Conservation (phyloP, 257 asterid species). For the Dorcoceras hygrometricum region DNA sequence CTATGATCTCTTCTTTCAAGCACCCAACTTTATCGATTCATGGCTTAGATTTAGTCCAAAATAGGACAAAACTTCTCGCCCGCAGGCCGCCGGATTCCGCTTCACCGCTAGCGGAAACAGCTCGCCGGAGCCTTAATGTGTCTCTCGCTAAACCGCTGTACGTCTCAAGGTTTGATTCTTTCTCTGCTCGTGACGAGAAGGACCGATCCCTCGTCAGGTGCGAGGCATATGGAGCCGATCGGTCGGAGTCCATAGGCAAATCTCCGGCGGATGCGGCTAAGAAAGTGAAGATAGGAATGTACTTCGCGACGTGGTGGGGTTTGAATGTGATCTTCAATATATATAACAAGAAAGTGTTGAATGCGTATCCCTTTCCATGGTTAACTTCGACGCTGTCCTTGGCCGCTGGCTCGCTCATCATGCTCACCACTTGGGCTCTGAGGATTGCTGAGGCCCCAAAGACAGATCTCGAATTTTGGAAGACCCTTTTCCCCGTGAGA, state of each 20-base stretch:
- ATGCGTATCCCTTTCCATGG: constrained; percentile 90
- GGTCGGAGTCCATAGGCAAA: constrained; percentile 47
- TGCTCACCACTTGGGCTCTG: constrained; percentile 82
- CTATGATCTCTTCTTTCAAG: constrained; percentile 63
- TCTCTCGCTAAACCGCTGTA: constrained; percentile 52
- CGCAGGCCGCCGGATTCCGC: constrained; percentile 30
- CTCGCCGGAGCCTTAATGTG: constrained; percentile 28
- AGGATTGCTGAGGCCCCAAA: constrained; percentile 82
- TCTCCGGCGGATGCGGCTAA: constrained; percentile 57
- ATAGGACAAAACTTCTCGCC: constrained; percentile 24
- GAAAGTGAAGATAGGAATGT: constrained; percentile 75
- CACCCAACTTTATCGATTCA: constrained; percentile 35
- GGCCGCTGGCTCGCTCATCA: constrained; percentile 89
- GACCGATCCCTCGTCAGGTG: constrained; percentile 43
- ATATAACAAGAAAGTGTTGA: constrained; percentile 88
- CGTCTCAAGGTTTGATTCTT: constrained; percentile 32
- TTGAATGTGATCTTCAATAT: constrained; percentile 88
- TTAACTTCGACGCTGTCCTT: constrained; percentile 84
- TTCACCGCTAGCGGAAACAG: constrained; percentile 23
- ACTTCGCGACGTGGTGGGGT: constrained; percentile 94
- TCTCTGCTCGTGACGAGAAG: constrained; percentile 18
- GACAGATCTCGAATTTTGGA: constrained; percentile 98
- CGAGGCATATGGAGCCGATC: constrained; percentile 74
- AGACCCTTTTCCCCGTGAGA: constrained; percentile 84
- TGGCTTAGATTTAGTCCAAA: constrained; percentile 42